Evolutionary conservation across 352 stramenopile species (phyloP).

Genomic region (Globisporangium abappressorium): DNA sequence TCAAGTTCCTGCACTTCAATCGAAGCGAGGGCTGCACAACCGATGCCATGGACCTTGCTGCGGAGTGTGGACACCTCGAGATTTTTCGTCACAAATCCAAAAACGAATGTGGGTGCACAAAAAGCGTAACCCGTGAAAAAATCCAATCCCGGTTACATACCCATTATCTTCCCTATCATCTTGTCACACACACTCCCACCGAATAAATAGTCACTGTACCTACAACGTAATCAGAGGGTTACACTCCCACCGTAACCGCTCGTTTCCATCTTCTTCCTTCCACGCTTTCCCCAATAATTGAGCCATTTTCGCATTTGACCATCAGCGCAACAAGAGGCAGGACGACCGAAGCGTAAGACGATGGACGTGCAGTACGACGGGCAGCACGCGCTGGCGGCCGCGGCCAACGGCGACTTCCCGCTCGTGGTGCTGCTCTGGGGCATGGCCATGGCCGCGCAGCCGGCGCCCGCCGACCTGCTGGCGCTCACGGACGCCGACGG

Average conservation of each 20-base stretch:
- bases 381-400: conserved; percentile 71
- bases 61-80: too few relatives aligned
- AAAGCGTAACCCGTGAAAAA: background rate
- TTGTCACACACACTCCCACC: too few relatives aligned
- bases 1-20: too few relatives aligned
- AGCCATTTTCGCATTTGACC: background rate
- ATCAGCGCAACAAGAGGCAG: background rate
- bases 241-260: background rate
- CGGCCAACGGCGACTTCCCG: conserved; percentile 79
- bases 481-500: conserved; percentile 35
- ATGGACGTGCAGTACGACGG: conserved; percentile 74
- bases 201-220: too few relatives aligned
- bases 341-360: background rate
- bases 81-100: too few relatives aligned
- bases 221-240: background rate
- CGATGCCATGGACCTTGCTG: too few relatives aligned
- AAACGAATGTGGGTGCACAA: background rate
- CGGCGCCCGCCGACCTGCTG: conserved; percentile 49
- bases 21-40: too few relatives aligned
- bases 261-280: background rate
- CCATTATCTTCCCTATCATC: background rate
- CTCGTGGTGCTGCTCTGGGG: conserved; percentile 84
- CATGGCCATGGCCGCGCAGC: conserved; percentile 73
- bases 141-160: background rate
- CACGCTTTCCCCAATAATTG: background rate